Conservation (phyloP, 352 stramenopile species). For the Pythium chondricola region DNA sequence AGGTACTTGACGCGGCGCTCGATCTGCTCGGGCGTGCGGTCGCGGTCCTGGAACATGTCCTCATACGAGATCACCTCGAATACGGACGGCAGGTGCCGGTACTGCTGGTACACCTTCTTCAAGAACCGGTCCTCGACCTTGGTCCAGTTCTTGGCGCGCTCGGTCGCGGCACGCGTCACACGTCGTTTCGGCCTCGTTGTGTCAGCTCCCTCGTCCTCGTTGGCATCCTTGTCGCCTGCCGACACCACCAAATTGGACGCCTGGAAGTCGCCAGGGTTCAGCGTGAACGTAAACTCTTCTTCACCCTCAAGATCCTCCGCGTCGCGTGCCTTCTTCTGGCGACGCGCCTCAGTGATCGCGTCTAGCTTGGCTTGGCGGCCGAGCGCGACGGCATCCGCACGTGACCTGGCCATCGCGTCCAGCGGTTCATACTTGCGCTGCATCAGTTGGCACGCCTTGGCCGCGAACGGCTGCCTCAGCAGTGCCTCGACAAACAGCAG, state of each 20-base stretch:
- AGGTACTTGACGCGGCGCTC: slow-evolving; percentile 78
- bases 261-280: slow-evolving; percentile 56
- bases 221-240: slow-evolving; percentile 18
- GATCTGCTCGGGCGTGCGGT: slow-evolving; percentile 80
- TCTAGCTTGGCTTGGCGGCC: slow-evolving; percentile 50
- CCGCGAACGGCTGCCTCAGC: slow-evolving; percentile 62
- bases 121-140: slow-evolving; percentile 79
- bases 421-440: slow-evolving; percentile 72
- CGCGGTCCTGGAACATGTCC: slow-evolving; percentile 86
- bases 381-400: slow-evolving; percentile 52
- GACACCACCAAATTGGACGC: slow-evolving; percentile 33
- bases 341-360: slow-evolving; percentile 54
- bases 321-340: slow-evolving; percentile 63
- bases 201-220: slow-evolving; percentile 15
- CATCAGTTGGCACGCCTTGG: slow-evolving; percentile 61
- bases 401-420: slow-evolving; percentile 54
- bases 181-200: slow-evolving; percentile 22
- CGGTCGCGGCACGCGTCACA: slow-evolving; percentile 21
- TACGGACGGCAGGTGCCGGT: slow-evolving; percentile 72
- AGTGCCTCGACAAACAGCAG: slow-evolving; percentile 75
- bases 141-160: slow-evolving; percentile 75
- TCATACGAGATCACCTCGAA: slow-evolving; percentile 87
- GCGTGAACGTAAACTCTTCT: slow-evolving; percentile 71
- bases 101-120: slow-evolving; percentile 73
- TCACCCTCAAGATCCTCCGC: slow-evolving; percentile 77